Percentiles rank a stretch among this genome's conserved stretches.
Conservation (phyloP, 2,329 filamentous ascomycete species). For the Beauveria varroae region DNA sequence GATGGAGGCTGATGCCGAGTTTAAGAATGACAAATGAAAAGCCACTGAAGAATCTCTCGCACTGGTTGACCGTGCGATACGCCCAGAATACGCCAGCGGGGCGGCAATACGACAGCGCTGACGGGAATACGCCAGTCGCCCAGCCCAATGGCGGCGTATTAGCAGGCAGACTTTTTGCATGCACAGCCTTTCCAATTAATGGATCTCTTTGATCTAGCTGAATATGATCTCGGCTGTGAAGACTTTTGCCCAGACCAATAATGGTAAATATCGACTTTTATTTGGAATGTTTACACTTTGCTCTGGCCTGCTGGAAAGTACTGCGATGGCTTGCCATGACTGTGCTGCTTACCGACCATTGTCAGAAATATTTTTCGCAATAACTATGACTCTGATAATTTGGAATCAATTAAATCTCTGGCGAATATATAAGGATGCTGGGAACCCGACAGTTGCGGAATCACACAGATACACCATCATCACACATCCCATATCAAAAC, state of each 20-base stretch:
- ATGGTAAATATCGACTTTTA: background rate
- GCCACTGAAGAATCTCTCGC: background rate
- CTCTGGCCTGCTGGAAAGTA: background rate
- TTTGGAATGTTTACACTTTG: conserved; percentile 1
- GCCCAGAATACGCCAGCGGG: conserved; percentile 2
- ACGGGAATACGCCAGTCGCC: background rate
- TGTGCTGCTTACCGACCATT: conserved; percentile 1
- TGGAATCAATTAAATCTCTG: background rate
- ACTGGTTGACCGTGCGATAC: background rate
- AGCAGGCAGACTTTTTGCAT: background rate
- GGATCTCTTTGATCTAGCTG: background rate
- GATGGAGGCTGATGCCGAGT: background rate
- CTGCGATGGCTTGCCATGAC: background rate
- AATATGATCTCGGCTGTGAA: background rate
- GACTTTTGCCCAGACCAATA: background rate
- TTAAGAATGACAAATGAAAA: background rate
- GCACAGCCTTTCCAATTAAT: background rate
- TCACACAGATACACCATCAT: background rate
- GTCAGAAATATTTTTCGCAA: background rate
- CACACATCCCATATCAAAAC: background rate
- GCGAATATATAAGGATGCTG: conserved; percentile 3
- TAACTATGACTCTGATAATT: background rate
- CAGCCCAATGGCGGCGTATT: background rate
- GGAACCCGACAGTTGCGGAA: background rate
- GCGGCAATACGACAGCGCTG: background rate